A percentile compares a stretch with the other conserved stretches of the same genome.
Evolutionary conservation across 106 monocot genomes (phyloP).

Genomic region (Agapanthus africanus): DNA sequence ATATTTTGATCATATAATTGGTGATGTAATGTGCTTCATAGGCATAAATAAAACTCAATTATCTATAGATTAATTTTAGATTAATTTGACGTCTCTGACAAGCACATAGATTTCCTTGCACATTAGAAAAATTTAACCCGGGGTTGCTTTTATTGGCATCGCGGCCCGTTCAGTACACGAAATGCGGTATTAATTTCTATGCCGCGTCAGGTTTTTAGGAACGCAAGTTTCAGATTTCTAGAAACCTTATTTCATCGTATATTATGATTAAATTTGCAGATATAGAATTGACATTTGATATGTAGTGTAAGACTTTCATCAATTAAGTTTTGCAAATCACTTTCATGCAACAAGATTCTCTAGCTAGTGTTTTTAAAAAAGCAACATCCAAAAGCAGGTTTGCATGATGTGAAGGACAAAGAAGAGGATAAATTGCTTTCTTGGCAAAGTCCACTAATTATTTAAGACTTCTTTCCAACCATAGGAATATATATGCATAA

Average conservation of each 20-base stretch:
- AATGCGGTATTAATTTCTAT: too few species aligned
- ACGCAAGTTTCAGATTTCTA: too few species aligned
- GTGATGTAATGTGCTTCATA: constrained; percentile 2
- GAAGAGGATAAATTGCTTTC: not conserved
- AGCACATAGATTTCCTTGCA: not conserved
- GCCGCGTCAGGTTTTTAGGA: too few species aligned
- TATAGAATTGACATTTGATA: too few species aligned
- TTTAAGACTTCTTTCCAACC: not conserved
- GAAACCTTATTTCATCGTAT: too few species aligned
- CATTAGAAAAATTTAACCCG: not conserved
- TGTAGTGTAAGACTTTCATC: too few species aligned
- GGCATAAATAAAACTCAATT: not conserved
- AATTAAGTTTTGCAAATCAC: too few species aligned
- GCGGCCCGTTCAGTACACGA: too few species aligned
- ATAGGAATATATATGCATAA: not conserved
- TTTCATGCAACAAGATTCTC: not conserved
- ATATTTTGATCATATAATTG: not conserved
- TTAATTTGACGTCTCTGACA: not conserved
- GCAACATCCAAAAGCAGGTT: not conserved
- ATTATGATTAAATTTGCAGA: too few species aligned
- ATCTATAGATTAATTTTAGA: too few species aligned
- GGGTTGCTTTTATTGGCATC: too few species aligned
- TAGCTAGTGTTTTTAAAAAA: not conserved
- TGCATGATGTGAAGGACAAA: not conserved
- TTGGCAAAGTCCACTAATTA: not conserved